Conservation (phyloP, 306 rosid genomes). For the Herpetospermum pedunculosum region DNA sequence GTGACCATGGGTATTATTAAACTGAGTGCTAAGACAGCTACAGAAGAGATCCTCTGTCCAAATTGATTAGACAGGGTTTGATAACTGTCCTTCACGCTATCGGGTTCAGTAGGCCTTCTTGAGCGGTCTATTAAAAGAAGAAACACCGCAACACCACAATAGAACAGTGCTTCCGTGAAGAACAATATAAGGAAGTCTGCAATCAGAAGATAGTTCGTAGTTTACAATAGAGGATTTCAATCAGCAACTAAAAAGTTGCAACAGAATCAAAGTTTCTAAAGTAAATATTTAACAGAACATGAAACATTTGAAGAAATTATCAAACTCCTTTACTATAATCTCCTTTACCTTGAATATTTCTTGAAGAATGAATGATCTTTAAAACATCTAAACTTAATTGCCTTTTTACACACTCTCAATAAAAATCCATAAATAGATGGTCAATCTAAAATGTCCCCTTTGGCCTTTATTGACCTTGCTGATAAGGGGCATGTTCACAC, state of each 20-base stretch:
- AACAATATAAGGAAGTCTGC: constrained; percentile 97
- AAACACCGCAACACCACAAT: constrained; percentile 73
- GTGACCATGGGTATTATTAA: constrained; percentile 95
- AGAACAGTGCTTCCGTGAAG: constrained; percentile 96
- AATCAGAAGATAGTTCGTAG: constrained; percentile 7
- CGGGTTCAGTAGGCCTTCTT: constrained; percentile 42
- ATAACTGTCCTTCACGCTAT: constrained; percentile 17
- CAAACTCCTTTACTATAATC: neutral
- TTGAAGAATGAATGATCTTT: neutral
- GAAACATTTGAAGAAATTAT: neutral
- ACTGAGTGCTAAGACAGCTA: constrained; percentile 71
- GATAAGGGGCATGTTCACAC: neutral
- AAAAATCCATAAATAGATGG: neutral
- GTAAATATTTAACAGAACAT: neutral
- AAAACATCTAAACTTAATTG: neutral
- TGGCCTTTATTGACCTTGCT: neutral
- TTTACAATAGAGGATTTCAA: neutral
- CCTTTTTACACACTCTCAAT: neutral
- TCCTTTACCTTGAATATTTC: neutral
- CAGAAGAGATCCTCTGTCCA: constrained; percentile 72
- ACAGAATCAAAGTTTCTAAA: neutral
- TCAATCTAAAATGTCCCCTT: neutral
- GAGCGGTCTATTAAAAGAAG: constrained; percentile 54
- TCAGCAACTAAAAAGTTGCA: neutral
- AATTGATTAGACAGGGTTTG: constrained; percentile 34